Evolutionary conservation across 1,139 yeast genomes (phyloP).

Genomic region (Barnettozyma hawaiiensis): DNA sequence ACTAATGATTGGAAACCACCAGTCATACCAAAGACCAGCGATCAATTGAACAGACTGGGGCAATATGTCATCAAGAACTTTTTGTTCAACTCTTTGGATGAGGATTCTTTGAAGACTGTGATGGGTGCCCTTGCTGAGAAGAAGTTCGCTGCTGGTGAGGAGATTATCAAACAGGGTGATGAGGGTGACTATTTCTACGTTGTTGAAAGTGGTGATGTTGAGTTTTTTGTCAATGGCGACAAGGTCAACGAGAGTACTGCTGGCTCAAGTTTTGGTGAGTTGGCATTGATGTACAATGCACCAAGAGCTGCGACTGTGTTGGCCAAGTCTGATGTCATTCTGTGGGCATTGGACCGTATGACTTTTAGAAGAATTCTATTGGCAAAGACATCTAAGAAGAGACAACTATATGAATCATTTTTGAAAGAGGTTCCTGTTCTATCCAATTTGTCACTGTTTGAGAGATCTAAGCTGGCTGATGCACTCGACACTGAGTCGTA

Average conservation of each 20-base stretch:
- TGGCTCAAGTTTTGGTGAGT: slow-evolving; percentile 92
- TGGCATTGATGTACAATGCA: slow-evolving; percentile 95
- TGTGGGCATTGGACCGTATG: slow-evolving; percentile 92
- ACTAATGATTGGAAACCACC: slow-evolving; percentile 70
- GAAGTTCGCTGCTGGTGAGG: slow-evolving; percentile 49
- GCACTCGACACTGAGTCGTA: slow-evolving; percentile 79
- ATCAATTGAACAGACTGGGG: slow-evolving; percentile 64
- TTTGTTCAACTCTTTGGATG: slow-evolving; percentile 72
- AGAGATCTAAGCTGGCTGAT: slow-evolving; percentile 89
- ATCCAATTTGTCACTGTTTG: slow-evolving; percentile 64
- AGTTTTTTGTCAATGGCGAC: slow-evolving; percentile 67
- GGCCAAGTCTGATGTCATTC: slow-evolving; percentile 63
- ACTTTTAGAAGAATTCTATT: slow-evolving; percentile 88
- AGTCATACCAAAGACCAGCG: slow-evolving; percentile 50
- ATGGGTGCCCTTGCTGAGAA: slow-evolving; percentile 78
- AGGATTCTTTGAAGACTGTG: slow-evolving; percentile 68
- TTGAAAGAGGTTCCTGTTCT: slow-evolving; percentile 83
- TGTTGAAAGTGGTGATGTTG: slow-evolving; percentile 80
- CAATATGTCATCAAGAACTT: slow-evolving; percentile 74
- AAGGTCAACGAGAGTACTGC: slow-evolving; percentile 72
- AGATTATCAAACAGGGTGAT: slow-evolving; percentile 87
- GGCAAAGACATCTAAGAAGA: slow-evolving; percentile 85
- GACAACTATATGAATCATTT: slow-evolving; percentile 86
- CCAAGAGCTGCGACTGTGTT: slow-evolving; percentile 96
- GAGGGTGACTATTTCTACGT: slow-evolving; percentile 94